A percentile compares a stretch with the other conserved stretches of the same genome.
Conservation (phyloP, 1,139 yeast species). For the Pichia sp. region DNA sequence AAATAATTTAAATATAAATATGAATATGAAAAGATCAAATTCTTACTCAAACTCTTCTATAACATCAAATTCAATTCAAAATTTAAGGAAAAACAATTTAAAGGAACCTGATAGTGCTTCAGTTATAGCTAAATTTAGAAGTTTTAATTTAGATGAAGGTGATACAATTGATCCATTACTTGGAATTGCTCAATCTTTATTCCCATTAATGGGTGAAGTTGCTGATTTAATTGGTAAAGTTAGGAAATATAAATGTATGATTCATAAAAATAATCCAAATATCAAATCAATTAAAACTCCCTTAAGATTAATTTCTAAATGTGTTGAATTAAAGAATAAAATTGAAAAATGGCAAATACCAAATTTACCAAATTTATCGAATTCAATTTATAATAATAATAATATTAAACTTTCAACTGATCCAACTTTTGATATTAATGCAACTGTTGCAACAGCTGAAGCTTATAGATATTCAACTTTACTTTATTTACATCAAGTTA, state of each 20-base stretch:
- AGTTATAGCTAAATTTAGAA: constrained; percentile 26
- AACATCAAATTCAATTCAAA: background rate
- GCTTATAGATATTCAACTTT: constrained; percentile 56
- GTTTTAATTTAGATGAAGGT: constrained; percentile 23
- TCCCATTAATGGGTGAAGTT: constrained; percentile 56
- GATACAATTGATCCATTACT: constrained; percentile 52
- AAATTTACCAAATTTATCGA: constrained; percentile 20
- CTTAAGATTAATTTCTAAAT: constrained; percentile 43
- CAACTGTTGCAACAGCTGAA: constrained; percentile 63
- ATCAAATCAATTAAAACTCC: constrained; percentile 31
- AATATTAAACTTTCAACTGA: constrained; percentile 27
- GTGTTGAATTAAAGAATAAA: constrained; percentile 45
- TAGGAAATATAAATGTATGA: constrained; percentile 27
- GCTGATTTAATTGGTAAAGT: constrained; percentile 49
- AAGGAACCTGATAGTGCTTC: constrained; percentile 17
- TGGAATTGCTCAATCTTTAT: constrained; percentile 59
- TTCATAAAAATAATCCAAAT: constrained; percentile 1
- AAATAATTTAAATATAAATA: background rate
- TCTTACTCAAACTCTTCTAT: background rate
- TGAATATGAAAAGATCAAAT: background rate
- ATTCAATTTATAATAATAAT: constrained; percentile 27
- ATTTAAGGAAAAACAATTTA: constrained; percentile 6
- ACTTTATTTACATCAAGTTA: constrained; percentile 58
- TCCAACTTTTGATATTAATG: constrained; percentile 47
- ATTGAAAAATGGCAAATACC: constrained; percentile 51